phyloP scores from a whole-genome alignment of 352 stramenopile genomes.

The Pythium utonaiense region DNA sequence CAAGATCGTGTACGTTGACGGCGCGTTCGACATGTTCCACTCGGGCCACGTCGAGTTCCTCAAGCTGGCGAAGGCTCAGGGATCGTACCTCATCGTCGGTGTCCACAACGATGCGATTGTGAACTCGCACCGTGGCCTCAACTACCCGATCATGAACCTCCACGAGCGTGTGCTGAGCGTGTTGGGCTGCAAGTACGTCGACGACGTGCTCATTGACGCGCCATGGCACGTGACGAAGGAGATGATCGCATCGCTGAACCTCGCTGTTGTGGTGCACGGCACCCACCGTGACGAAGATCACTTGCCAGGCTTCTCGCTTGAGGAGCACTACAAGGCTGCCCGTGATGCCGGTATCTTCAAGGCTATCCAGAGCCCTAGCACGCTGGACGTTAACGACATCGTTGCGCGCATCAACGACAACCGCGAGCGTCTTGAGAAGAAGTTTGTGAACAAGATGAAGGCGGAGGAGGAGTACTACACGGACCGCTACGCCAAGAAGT shows the following conservation, averaged over 20 bases:
- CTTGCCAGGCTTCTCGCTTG: slow-evolving; percentile 51
- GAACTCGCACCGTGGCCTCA: slow-evolving; percentile 84
- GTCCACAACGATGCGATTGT: slow-evolving; percentile 95
- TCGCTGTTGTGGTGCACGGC: slow-evolving; percentile 83
- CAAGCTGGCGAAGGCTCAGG: slow-evolving; percentile 89
- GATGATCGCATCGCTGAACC: slow-evolving; percentile 93
- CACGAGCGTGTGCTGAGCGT: slow-evolving; percentile 97
- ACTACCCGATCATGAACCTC: slow-evolving; percentile 98
- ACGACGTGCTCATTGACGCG: slow-evolving; percentile 98
- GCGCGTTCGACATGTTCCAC: slow-evolving; percentile 99
- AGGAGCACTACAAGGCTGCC: slow-evolving; percentile 79
- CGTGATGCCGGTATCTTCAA: slow-evolving; percentile 83
- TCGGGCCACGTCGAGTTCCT: slow-evolving; percentile 96
- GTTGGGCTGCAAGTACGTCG: slow-evolving; percentile 94
- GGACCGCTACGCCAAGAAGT: slow-evolving; percentile 75
- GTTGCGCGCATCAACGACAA: slow-evolving; percentile 88
- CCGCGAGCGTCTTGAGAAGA: slow-evolving; percentile 89
- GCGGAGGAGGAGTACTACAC: slow-evolving; percentile 92
- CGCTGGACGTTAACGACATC: slow-evolving; percentile 84
- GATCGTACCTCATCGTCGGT: slow-evolving; percentile 96
- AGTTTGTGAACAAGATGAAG: slow-evolving; percentile 93
- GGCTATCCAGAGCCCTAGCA: slow-evolving; percentile 64
- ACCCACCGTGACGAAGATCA: slow-evolving; percentile 80
- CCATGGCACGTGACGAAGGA: slow-evolving; percentile 94
- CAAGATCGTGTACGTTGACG: slow-evolving; percentile 97